Evolutionary conservation across 1,284 basidiomycete genomes (phyloP).

Genomic region (Cryptococcus sp.): DNA sequence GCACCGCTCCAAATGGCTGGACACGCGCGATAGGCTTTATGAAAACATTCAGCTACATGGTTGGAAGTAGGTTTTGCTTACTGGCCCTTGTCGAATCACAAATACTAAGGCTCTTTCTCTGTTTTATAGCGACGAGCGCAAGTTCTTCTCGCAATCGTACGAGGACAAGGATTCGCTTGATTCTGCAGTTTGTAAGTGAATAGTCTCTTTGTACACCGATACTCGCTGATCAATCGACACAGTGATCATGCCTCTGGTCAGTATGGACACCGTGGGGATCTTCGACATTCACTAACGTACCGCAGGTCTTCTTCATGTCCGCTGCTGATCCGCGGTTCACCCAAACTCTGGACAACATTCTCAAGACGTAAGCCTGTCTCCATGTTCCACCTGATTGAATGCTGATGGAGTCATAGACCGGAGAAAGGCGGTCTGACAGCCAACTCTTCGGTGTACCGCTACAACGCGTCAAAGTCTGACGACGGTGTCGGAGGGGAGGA

Average conservation of each 20-base stretch:
- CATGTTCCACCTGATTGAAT: neutral
- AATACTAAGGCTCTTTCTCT: neutral
- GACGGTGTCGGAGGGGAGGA: constrained; percentile 93
- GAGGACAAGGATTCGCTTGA: constrained; percentile 55
- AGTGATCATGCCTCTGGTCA: constrained; percentile 45
- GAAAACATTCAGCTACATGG: constrained; percentile 70
- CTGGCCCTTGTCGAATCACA: neutral
- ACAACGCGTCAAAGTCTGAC: constrained; percentile 76
- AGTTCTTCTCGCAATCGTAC: constrained; percentile 54
- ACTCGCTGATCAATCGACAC: neutral
- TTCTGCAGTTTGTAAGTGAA: constrained; percentile 48
- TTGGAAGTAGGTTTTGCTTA: constrained; percentile 59
- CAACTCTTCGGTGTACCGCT: constrained; percentile 59
- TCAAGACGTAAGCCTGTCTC: constrained; percentile 59
- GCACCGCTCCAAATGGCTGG: constrained; percentile 64
- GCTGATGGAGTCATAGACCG: constrained; percentile 51
- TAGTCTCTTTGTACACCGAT: neutral
- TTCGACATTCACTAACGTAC: constrained; percentile 47
- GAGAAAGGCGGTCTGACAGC: constrained; percentile 85
- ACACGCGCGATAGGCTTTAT: constrained; percentile 74
- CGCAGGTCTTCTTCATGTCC: constrained; percentile 73
- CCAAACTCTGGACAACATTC: constrained; percentile 73
- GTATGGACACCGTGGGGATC: constrained; percentile 3
- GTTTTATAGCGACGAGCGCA: constrained; percentile 28
- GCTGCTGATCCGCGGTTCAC: constrained; percentile 83